Evolutionary conservation across 306 rosid genomes (phyloP).

Genomic region (Casuarina glauca): DNA sequence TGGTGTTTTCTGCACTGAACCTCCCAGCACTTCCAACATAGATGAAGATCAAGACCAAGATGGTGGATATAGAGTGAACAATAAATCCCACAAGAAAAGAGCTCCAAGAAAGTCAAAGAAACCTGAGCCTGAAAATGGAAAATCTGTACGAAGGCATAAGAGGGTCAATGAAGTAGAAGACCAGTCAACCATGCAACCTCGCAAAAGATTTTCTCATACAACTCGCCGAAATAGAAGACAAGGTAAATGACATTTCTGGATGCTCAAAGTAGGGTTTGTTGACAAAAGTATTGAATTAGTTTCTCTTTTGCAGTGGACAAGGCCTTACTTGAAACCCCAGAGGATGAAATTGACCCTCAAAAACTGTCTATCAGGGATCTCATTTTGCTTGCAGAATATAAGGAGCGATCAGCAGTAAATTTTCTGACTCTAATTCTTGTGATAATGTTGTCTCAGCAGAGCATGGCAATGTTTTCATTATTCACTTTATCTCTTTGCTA

Average conservation of each 20-base stretch:
- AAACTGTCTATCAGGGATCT: slow-evolving; percentile 62
- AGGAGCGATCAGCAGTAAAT: slow-evolving; percentile 65
- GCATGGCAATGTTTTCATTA: background rate
- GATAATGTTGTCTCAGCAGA: background rate
- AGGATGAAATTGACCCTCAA: slow-evolving; percentile 67
- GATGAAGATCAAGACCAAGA: slow-evolving; percentile 38
- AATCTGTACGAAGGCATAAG: slow-evolving; percentile 49
- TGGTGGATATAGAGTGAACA: slow-evolving; percentile 39
- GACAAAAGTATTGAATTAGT: slow-evolving; percentile 26
- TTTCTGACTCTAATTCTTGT: slow-evolving; percentile 23
- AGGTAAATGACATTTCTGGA: slow-evolving; percentile 40
- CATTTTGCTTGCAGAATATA: slow-evolving; percentile 66
- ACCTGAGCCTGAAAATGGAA: slow-evolving; percentile 52
- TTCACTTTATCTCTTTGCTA: background rate
- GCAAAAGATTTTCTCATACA: slow-evolving; percentile 73
- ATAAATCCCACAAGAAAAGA: slow-evolving; percentile 42
- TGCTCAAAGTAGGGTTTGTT: background rate
- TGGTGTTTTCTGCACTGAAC: slow-evolving; percentile 39
- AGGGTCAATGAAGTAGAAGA: slow-evolving; percentile 43
- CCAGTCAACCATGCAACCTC: slow-evolving; percentile 36
- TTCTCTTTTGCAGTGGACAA: slow-evolving; percentile 58
- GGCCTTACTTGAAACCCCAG: slow-evolving; percentile 71
- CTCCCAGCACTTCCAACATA: slow-evolving; percentile 31
- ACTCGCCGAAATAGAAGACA: slow-evolving; percentile 67
- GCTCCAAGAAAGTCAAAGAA: slow-evolving; percentile 45